Conservation (phyloP, 2,329 filamentous ascomycete species). For the Tolypocladium pustulatum region DNA sequence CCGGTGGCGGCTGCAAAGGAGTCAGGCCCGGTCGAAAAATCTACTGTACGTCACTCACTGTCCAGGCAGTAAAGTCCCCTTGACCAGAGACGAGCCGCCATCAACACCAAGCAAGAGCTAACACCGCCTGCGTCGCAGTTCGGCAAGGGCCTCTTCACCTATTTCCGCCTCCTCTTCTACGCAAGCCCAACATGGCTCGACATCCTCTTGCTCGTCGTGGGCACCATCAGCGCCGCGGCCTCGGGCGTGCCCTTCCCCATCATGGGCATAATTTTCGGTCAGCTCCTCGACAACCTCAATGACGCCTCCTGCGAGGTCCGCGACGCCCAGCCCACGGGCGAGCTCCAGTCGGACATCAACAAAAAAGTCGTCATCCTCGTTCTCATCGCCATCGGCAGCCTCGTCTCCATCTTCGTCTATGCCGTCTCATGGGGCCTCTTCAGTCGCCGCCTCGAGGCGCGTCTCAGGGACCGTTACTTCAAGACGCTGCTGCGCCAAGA, state of each 20-base stretch:
- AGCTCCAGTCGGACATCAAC: constrained; percentile 35
- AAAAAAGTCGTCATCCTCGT: constrained; percentile 50
- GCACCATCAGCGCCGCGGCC: constrained; percentile 36
- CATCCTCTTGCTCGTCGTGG: constrained; percentile 28
- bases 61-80: not conserved
- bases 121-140: not conserved
- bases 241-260: constrained; percentile 54
- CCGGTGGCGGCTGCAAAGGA: not conserved
- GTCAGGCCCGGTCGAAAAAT: not conserved
- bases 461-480: constrained; percentile 52
- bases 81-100: not conserved
- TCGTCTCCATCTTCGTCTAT: constrained; percentile 54
- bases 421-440: constrained; percentile 53
- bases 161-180: constrained; percentile 34
- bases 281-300: constrained; percentile 53
- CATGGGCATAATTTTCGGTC: constrained; percentile 53
- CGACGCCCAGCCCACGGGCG: constrained; percentile 10
- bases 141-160: constrained; percentile 11
- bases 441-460: constrained; percentile 52
- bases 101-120: not conserved
- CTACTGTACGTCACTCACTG: not conserved
- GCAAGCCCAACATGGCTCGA: constrained; percentile 33
- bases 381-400: constrained; percentile 53
- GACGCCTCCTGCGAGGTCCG: constrained; percentile 36
- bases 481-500: constrained; percentile 49